These are phyloP conservation scores for Helotiales sp. DNA, from an alignment of 2,329 filamentous ascomycete genomes.

Conservation along the genomic window DNA sequence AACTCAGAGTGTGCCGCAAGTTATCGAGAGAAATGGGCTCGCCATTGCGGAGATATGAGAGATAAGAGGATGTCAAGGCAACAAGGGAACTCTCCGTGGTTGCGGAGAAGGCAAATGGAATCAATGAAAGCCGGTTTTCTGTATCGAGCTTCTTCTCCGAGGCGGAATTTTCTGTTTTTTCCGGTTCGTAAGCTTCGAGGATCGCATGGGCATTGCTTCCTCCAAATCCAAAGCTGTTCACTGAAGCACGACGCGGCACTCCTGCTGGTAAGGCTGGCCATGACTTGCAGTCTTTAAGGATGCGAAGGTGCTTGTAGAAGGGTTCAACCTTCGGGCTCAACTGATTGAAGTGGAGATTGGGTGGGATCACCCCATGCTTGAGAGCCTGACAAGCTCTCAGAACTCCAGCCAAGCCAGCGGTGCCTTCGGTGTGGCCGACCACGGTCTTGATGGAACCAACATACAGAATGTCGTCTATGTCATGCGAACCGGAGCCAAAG, in stretches of 20 bases:
- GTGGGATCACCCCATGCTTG: slow-evolving; percentile 39
- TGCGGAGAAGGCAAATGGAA: no score
- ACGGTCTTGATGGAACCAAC: slow-evolving; percentile 34
- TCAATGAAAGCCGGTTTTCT: no score
- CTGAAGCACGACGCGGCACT: slow-evolving; percentile 25
- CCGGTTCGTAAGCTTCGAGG: not conserved
- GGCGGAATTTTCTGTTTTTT: no score
- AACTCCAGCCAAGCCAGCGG: slow-evolving; percentile 41
- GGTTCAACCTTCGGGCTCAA: slow-evolving; percentile 43
- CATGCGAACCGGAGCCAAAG: no score
- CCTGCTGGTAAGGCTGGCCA: slow-evolving; percentile 28
- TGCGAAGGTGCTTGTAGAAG: slow-evolving; percentile 16
- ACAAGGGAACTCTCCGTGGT: no score
- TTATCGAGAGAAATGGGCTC: no score
- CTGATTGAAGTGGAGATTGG: slow-evolving; percentile 42
- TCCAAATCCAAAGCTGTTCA: slow-evolving; percentile 44
- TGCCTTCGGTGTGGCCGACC: slow-evolving; percentile 40
- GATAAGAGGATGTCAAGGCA: no score
- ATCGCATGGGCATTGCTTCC: slow-evolving; percentile 6
- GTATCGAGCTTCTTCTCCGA: no score
- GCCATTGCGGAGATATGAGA: no score
- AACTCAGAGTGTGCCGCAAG: no score
- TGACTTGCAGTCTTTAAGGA: not conserved
- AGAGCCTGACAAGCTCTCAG: slow-evolving; percentile 40
- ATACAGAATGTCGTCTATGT: not conserved